Conservation (phyloP, 1,284 basidiomycete genomes). For the Lentinus polychrous region DNA sequence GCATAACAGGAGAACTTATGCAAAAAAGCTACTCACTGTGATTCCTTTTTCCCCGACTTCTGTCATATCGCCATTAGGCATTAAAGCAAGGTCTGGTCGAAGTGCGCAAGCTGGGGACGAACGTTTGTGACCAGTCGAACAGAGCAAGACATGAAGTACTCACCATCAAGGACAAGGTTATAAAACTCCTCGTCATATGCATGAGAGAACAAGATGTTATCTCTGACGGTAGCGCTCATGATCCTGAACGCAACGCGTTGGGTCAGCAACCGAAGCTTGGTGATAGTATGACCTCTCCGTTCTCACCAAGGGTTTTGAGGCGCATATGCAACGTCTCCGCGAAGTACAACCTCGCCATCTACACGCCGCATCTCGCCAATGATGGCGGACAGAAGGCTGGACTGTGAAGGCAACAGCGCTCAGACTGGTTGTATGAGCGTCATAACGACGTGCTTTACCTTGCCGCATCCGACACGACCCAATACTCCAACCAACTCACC, state of each 20-base stretch:
- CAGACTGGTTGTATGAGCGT: neutral
- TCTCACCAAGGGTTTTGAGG: slow-evolving; percentile 82
- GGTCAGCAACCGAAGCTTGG: neutral
- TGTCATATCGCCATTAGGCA: slow-evolving; percentile 68
- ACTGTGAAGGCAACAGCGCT: slow-evolving; percentile 37
- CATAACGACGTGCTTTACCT: slow-evolving; percentile 40
- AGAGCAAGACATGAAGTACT: neutral
- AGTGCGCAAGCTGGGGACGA: slow-evolving; percentile 71
- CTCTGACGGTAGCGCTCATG: slow-evolving; percentile 75
- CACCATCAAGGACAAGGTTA: slow-evolving; percentile 69
- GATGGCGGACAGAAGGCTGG: slow-evolving; percentile 67
- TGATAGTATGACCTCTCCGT: too few relatives aligned
- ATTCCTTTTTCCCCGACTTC: slow-evolving; percentile 73
- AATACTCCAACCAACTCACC: slow-evolving; percentile 87
- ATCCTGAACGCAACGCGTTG: slow-evolving; percentile 44
- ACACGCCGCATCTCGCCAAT: slow-evolving; percentile 84
- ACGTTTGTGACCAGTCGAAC: neutral
- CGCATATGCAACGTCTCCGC: slow-evolving; percentile 83
- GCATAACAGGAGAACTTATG: neutral
- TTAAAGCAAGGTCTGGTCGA: slow-evolving; percentile 69
- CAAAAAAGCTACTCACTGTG: slow-evolving; percentile 24
- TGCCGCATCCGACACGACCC: slow-evolving; percentile 90
- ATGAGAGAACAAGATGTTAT: slow-evolving; percentile 90
- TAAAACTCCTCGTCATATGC: slow-evolving; percentile 79
- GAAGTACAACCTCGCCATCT: slow-evolving; percentile 68